Evolutionary conservation across 306 rosid genomes (phyloP).

Genomic region (Acacia crassicarpa): DNA sequence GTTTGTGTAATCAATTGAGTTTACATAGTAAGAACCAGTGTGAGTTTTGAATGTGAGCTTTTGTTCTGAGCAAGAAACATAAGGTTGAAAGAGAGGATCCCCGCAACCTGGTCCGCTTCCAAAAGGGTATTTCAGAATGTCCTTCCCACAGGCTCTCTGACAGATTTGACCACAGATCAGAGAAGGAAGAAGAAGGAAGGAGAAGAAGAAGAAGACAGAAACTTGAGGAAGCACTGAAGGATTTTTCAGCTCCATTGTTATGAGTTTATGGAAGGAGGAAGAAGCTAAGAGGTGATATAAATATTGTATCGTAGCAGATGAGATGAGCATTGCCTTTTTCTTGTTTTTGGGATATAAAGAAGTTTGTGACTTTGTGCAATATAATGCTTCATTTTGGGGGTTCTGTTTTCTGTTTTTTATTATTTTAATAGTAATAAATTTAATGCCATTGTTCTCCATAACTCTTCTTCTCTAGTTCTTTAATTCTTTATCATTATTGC

Average conservation of each 20-base stretch:
- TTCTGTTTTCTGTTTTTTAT: neutral
- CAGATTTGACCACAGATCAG: conserved; percentile 10
- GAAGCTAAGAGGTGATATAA: neutral
- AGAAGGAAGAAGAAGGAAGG: neutral
- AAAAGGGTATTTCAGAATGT: conserved; percentile 11
- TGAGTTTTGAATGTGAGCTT: conserved; percentile 4
- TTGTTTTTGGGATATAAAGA: neutral
- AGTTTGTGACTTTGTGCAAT: neutral
- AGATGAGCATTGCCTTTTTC: neutral
- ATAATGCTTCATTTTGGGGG: neutral
- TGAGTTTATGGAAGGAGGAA: neutral
- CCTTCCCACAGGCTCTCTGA: conserved; percentile 4
- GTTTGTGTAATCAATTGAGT: conserved; percentile 1
- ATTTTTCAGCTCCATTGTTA: neutral
- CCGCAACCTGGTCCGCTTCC: conserved; percentile 15
- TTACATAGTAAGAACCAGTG: conserved; percentile 2
- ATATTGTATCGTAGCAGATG: neutral
- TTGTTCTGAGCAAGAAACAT: neutral
- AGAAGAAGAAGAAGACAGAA: neutral
- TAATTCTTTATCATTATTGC: neutral
- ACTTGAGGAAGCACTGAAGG: neutral
- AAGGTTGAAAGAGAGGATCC: conserved; percentile 14
- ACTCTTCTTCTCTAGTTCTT: neutral
- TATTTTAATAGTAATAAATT: neutral
- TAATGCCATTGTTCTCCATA: neutral